A percentile compares a stretch with the other conserved stretches of the same genome.
Conservation (phyloP, 139 green algal genomes). For the Chlamydomonas incerta region DNA sequence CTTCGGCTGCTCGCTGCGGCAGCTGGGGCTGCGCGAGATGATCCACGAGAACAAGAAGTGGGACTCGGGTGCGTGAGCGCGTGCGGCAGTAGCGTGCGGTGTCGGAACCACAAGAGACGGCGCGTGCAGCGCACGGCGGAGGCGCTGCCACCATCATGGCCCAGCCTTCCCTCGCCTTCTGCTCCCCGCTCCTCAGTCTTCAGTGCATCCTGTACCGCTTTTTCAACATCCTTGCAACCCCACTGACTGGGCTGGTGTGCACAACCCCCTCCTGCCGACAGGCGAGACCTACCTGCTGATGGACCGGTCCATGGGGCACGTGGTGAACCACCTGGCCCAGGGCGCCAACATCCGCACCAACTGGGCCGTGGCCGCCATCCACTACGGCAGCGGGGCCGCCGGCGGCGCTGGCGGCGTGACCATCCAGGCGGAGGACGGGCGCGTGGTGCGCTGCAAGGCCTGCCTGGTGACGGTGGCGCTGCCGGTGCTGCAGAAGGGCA, state of each 20-base stretch:
- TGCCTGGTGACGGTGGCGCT: slow-evolving; percentile 72
- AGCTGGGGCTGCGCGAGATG: slow-evolving; percentile 83
- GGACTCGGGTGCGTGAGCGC: slow-evolving; percentile 45
- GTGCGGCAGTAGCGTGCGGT: neutral
- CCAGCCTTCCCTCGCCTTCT: neutral
- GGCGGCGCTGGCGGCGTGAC: neutral
- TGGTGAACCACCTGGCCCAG: slow-evolving; percentile 64
- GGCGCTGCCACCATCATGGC: no score
- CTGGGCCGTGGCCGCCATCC: slow-evolving; percentile 62
- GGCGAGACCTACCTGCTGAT: slow-evolving; percentile 87
- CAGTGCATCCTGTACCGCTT: no score
- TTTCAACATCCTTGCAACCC: neutral
- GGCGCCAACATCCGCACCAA: slow-evolving; percentile 48
- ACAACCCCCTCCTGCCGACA: no score
- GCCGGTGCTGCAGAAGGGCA: slow-evolving; percentile 53
- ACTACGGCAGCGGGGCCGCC: slow-evolving; percentile 41
- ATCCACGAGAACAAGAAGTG: slow-evolving; percentile 78
- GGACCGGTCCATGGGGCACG: slow-evolving; percentile 66
- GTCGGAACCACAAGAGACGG: no score
- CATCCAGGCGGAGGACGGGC: slow-evolving; percentile 7
- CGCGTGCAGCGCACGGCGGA: no score
- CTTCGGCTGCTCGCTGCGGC: slow-evolving; percentile 74
- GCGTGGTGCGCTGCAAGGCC: slow-evolving; percentile 26
- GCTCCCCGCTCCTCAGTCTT: no score
- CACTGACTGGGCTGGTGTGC: no score